A percentile compares a stretch with the other conserved stretches of the same genome.
phyloP scores from a whole-genome alignment of 306 rosid genomes.

The Neltuma alba region DNA sequence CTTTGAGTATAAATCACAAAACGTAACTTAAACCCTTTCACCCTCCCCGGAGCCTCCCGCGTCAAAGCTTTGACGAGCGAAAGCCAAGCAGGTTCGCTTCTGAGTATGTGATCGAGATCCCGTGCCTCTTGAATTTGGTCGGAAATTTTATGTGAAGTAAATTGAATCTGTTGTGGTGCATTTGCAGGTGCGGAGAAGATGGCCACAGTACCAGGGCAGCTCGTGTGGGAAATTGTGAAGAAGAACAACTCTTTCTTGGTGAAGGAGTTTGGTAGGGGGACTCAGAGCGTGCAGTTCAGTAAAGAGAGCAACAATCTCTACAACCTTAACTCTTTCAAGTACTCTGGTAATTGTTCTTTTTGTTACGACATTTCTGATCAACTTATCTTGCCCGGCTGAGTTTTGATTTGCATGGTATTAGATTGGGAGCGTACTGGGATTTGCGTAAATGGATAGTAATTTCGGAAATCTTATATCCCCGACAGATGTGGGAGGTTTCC shows the following conservation, averaged over 20 bases:
- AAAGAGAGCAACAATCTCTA: slow-evolving; percentile 82
- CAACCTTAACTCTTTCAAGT: slow-evolving; percentile 78
- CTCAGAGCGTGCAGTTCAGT: slow-evolving; percentile 83
- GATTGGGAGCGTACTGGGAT: not conserved
- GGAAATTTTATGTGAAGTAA: not conserved
- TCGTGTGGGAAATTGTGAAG: slow-evolving; percentile 95
- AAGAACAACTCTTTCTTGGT: slow-evolving; percentile 85
- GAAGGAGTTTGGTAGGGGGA: slow-evolving; percentile 78
- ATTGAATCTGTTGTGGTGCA: slow-evolving; percentile 24
- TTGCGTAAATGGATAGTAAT: not conserved
- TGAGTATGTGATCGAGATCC: not conserved
- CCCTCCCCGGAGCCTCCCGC: slow-evolving; percentile 2
- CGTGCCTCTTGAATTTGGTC: not conserved
- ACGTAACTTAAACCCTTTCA: not conserved
- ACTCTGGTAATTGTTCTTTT: slow-evolving; percentile 54
- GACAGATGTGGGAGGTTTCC: not conserved
- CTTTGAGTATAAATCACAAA: slow-evolving; percentile 39
- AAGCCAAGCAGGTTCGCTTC: slow-evolving; percentile 19
- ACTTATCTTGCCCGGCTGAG: not conserved
- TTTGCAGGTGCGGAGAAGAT: slow-evolving; percentile 48
- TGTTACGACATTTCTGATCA: not conserved
- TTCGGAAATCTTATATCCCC: not conserved
- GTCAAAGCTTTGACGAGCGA: not conserved
- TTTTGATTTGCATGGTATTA: not conserved
- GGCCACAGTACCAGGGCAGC: slow-evolving; percentile 82